A percentile compares a stretch with the other conserved stretches of the same genome.
These are phyloP conservation scores for Periconia macrospinosa DNA, from an alignment of 2,329 filamentous ascomycete genomes.

Conservation along the genomic window DNA sequence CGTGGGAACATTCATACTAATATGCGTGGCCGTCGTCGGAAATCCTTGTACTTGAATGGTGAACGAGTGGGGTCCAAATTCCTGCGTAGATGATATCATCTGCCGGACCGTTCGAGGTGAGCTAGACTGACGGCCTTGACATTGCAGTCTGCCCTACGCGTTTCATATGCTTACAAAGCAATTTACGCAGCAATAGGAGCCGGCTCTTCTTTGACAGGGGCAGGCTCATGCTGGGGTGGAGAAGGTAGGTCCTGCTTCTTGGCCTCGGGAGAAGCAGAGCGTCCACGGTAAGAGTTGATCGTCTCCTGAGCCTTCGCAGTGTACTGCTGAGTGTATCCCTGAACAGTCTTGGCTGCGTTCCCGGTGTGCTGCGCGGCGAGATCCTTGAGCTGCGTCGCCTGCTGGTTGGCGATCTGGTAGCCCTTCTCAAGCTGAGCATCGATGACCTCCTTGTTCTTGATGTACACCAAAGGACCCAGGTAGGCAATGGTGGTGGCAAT, in stretches of 20 bases:
- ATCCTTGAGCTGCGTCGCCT: slow-evolving; percentile 62
- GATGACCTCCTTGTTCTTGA: slow-evolving; percentile 66
- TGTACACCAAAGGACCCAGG: slow-evolving; percentile 64
- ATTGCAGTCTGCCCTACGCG: background rate
- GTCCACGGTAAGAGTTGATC: slow-evolving; percentile 43
- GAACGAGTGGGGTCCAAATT: background rate
- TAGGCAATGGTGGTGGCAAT: slow-evolving; percentile 60
- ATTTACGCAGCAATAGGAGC: slow-evolving; percentile 25
- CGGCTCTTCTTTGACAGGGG: slow-evolving; percentile 12
- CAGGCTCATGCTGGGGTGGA: slow-evolving; percentile 29
- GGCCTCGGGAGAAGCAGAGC: slow-evolving; percentile 40
- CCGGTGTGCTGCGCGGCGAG: slow-evolving; percentile 62
- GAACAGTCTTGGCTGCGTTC: slow-evolving; percentile 60
- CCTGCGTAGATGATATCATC: too few species aligned
- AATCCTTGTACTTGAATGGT: slow-evolving; percentile 16
- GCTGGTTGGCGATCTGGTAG: slow-evolving; percentile 57
- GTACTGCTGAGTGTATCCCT: slow-evolving; percentile 63
- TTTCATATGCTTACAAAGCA: slow-evolving; percentile 22
- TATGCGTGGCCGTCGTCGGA: slow-evolving; percentile 20
- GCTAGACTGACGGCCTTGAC: background rate
- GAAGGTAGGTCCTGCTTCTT: slow-evolving; percentile 37
- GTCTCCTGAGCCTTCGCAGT: slow-evolving; percentile 61
- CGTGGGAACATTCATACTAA: background rate
- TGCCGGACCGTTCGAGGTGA: background rate
- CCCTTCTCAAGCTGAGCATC: slow-evolving; percentile 61